phyloP scores from a whole-genome alignment of 495 filamentous ascomycete genomes.

The Talaromyces wortmannii region DNA sequence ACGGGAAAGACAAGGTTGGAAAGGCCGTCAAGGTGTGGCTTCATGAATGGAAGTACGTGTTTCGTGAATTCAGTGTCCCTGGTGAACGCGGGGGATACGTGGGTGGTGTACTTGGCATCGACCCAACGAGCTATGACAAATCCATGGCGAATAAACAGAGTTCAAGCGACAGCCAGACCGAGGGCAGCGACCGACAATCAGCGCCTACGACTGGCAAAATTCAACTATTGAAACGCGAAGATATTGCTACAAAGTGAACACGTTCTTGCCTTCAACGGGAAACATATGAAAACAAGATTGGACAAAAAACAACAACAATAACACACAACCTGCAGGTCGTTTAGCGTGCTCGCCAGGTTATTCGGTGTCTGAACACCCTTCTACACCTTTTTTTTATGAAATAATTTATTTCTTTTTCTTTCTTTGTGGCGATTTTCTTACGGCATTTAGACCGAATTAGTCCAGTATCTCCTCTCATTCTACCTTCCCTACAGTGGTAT shows the following conservation, averaged over 20 bases:
- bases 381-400: slow-evolving; percentile 41
- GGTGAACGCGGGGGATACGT: slow-evolving; percentile 75
- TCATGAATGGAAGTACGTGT: slow-evolving; percentile 93
- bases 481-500: background rate
- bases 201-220: slow-evolving; percentile 37
- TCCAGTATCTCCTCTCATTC: background rate
- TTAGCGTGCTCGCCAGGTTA: background rate
- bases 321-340: background rate
- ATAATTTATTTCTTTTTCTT: too few species aligned
- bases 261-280: background rate
- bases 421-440: slow-evolving; percentile 55
- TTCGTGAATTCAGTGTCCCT: slow-evolving; percentile 91
- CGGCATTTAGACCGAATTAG: slow-evolving; percentile 54
- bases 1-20: slow-evolving; percentile 97
- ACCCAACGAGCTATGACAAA: slow-evolving; percentile 83
- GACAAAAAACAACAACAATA: background rate
- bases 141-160: slow-evolving; percentile 18
- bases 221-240: slow-evolving; percentile 40
- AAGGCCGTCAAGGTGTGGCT: slow-evolving; percentile 88
- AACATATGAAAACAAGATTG: background rate
- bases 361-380: too few species aligned
- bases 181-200: slow-evolving; percentile 8
- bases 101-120: slow-evolving; percentile 91
- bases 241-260: slow-evolving; percentile 7
- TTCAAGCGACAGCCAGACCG: background rate